phyloP scores from a whole-genome alignment of 1,284 basidiomycete species.

The Ustilago vetiveriae region DNA sequence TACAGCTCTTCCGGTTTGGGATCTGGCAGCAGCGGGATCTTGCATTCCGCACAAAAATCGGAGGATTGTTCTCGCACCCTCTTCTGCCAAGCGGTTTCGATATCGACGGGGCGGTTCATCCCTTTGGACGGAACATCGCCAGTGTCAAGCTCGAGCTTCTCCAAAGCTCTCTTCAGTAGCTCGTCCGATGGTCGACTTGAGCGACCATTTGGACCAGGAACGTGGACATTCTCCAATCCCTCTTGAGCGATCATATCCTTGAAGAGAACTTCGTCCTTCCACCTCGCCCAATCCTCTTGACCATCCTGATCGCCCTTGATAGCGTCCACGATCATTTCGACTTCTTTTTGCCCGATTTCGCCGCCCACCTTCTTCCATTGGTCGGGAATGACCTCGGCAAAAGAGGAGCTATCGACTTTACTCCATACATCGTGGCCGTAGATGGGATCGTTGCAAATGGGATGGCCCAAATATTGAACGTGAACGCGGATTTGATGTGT shows the following conservation, averaged over 20 bases:
- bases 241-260: conserved; percentile 55
- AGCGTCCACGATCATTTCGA: conserved; percentile 62
- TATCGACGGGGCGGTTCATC: conserved; percentile 39
- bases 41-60: conserved; percentile 61
- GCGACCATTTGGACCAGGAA: conserved; percentile 60
- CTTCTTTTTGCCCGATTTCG: conserved; percentile 55
- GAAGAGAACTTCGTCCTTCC: conserved; percentile 65
- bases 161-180: conserved; percentile 30
- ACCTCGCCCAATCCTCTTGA: conserved; percentile 64
- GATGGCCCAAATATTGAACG: conserved; percentile 90
- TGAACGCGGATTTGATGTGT: conserved; percentile 97
- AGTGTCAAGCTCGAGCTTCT: conserved; percentile 31
- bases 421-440: conserved; percentile 66
- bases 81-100: conserved; percentile 50
- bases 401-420: conserved; percentile 47
- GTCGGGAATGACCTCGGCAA: conserved; percentile 54
- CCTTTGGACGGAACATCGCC: conserved; percentile 33
- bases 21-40: conserved; percentile 59
- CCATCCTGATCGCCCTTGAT: conserved; percentile 64
- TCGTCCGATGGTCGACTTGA: conserved; percentile 42
- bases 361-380: conserved; percentile 61
- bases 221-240: conserved; percentile 54
- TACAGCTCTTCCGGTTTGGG: conserved; percentile 61
- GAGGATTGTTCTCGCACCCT: conserved; percentile 37
- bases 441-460: conserved; percentile 76